Evolutionary conservation across 257 asterid species (phyloP), one percentile per base, ranked within the genome.

Genomic region (Catharanthus roseus): DNA sequence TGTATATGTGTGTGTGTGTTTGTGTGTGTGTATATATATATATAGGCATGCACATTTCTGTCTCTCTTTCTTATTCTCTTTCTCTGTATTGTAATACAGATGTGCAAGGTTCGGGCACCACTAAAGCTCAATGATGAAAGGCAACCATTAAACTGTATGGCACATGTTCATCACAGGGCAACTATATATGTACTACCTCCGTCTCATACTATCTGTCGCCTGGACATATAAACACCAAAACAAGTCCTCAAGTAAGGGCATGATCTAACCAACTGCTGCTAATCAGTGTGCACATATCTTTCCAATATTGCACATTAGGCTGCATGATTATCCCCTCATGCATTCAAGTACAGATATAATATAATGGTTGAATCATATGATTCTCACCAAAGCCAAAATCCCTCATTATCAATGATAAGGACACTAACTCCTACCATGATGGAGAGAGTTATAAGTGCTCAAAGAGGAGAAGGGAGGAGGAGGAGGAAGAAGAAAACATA

Each of bases 371-470:
- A 4, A 21, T 53, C 10, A 24, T 11, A 16, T 42, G 67, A 53
- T 75, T 53, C 38, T 31, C 71, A 62, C 54, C 41, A 69, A 69
- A 75, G 57, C 74, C 74, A 60, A 28, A 29, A 50, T 75, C 74
- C 79, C 24, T 57, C 45, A 19, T n/a, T 2, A 38, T 38, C 41
- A 38, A 38, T 38, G 41, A 7, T 7, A 7, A 38, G 3, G 7
- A n/a, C n/a, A n/a, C n/a, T n/a, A n/a, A n/a, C n/a, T n/a, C n/a
- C n/a, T n/a, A n/a, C n/a, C n/a, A n/a, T n/a, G n/a, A n/a, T n/a
- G 8, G 42, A 38, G 42, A 8, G 5, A 38, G 42, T 3, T 3
- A 38, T 38, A 38, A n/a, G n/a, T n/a, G 42, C 8, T 38, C 5
- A 42, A 9, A 42, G 47, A 18, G 1, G 33, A 21, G 31, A 39